Conservation (phyloP, 805 yeast genomes). For the Wickerhamomyces bovis region DNA sequence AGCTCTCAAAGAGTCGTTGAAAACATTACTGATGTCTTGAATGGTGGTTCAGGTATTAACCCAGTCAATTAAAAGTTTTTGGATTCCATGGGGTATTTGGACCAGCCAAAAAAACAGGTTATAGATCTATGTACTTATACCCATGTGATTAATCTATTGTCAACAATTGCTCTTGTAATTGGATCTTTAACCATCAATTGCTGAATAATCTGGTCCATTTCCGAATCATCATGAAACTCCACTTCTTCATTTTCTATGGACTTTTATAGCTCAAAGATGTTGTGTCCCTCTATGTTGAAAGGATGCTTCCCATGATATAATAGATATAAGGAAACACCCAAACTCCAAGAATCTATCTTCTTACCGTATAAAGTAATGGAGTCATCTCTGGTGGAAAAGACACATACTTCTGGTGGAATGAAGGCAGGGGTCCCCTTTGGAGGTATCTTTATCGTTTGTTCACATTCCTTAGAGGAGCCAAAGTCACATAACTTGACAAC, state of each 20-base stretch:
- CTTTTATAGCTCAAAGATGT: background rate
- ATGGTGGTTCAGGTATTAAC: conserved; percentile 12
- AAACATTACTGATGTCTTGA: conserved; percentile 36
- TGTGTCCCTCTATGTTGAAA: background rate
- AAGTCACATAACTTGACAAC: conserved; percentile 59
- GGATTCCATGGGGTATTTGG: background rate
- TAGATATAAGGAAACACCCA: background rate
- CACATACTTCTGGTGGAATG: conserved; percentile 7
- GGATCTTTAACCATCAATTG: background rate
- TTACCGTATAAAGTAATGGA: background rate
- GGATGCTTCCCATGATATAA: background rate
- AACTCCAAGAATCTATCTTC: background rate
- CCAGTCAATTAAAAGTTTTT: conserved; percentile 1
- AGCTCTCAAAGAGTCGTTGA: conserved; percentile 49
- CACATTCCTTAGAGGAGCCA: conserved; percentile 46
- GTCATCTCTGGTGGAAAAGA: background rate
- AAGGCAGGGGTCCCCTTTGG: conserved; percentile 10
- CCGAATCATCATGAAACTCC: background rate
- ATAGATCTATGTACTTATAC: background rate
- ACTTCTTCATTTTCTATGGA: background rate
- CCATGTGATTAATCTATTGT: background rate
- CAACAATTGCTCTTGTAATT: background rate
- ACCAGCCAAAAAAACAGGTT: background rate
- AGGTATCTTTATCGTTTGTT: background rate
- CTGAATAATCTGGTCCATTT: background rate